Base-by-base conservation (phyloP, 345 rosid species). In the Eutrema heterophyllum region DNA sequence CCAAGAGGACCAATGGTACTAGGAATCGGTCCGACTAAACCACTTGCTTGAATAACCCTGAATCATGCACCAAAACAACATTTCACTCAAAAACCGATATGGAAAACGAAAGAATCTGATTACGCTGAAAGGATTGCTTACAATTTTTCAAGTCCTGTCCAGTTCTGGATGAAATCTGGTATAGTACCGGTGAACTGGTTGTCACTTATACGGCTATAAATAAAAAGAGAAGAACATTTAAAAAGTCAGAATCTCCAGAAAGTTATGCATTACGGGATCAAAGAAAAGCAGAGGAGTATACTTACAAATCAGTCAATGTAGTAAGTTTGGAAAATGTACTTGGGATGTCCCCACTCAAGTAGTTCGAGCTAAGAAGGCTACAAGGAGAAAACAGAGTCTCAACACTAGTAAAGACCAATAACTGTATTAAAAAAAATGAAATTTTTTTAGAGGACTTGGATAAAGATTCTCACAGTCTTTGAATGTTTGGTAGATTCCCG, bases 11-110 rank as follows among this genome's bases (percentile, higher is more conserved):
- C 10, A 57, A 86, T 78, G 64, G 71, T 61, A 5, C 61, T 35
- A 27, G 85, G 88, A 75, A 87, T 74, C 8, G 88, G 92, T 51
- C 92, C 92, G 27, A 67, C 64, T 71, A 87, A 75, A 49, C 90
- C 90, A 63, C 86, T 84, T 33, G 64, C 90, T 32, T 88, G 83
- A 35, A 82, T 79, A 29, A 43, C 55, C 63, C 87, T 88, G 79
- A 55, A 2, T 9, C 7, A 39, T 13, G 21, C 27, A 77, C 6
- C 36, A 61, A 14, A 15, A 7, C 8, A 45, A 38, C 33, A 66
- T 49, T 59, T 2, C 50, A 63, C 27, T 51, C 7, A 6, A 48
- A 39, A 6, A 36, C 44, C 24, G 7, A 36, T 57, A 70, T 12
- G 11, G 1, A 9, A 64, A 10, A 7, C 3, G 38, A 76, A 48